Percentiles rank a stretch among this genome's conserved stretches.
Conservation (phyloP, 1,284 basidiomycete genomes). For the Microbotryomycetes sp. region DNA sequence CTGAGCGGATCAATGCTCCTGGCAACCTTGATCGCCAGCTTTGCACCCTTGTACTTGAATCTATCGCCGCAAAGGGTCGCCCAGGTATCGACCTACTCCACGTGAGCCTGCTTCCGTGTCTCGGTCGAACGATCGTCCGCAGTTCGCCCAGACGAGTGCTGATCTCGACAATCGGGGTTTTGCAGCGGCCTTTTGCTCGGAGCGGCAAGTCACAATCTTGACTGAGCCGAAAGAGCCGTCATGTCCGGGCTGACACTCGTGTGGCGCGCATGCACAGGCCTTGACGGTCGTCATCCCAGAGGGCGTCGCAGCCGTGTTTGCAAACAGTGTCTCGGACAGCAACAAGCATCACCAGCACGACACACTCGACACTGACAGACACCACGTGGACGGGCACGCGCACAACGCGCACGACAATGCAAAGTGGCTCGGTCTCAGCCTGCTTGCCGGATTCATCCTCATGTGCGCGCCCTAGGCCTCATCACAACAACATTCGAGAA, state of each 20-base stretch:
- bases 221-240: too few relatives aligned
- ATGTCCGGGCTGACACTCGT: too few relatives aligned
- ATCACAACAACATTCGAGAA: too few relatives aligned
- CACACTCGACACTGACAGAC: neutral
- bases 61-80: constrained; percentile 46
- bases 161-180: constrained; percentile 47
- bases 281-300: constrained; percentile 87
- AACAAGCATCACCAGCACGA: constrained; percentile 1
- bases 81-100: constrained; percentile 2
- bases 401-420: constrained; percentile 17
- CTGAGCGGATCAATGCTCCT: constrained; percentile 64
- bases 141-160: constrained; percentile 61
- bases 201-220: constrained; percentile 49
- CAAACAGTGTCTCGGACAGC: neutral
- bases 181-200: constrained; percentile 81
- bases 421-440: constrained; percentile 55
- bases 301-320: constrained; percentile 14
- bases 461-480: constrained; percentile 73
- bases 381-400: neutral
- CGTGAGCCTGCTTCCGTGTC: constrained; percentile 37
- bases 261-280: too few relatives aligned
- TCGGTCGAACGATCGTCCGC: constrained; percentile 66
- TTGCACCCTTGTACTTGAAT: constrained; percentile 62
- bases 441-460: constrained; percentile 71
- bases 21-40: constrained; percentile 64